Percentiles rank a stretch among this genome's conserved stretches.
Evolutionary conservation across 164 flowering plant species (phyloP).

Genomic region (Macadamia tetraphylla): DNA sequence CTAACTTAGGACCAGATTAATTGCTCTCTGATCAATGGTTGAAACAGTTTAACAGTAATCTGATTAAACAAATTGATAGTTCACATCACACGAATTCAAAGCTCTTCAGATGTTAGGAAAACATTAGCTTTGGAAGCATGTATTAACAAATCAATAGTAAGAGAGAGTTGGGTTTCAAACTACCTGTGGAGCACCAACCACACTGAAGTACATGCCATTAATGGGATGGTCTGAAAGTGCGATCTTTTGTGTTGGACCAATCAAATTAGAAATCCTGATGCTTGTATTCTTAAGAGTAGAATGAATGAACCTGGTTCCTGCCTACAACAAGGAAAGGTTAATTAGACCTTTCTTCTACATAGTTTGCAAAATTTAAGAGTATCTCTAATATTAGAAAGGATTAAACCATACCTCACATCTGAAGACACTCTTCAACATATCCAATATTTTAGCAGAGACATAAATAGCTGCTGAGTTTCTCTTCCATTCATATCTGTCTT

Average conservation of each 20-base stretch:
- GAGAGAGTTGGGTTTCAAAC: no score
- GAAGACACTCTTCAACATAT: not conserved
- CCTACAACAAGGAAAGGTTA: not conserved
- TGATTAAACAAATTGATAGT: no score
- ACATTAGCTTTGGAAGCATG: no score
- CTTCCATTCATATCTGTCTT: not conserved
- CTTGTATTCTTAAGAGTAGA: slow-evolving; percentile 2
- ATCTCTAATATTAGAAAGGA: no score
- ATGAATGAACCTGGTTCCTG: not conserved
- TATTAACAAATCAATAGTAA: no score
- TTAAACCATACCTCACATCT: not conserved
- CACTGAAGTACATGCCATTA: slow-evolving; percentile 2
- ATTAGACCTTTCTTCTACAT: not conserved
- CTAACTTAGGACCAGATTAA: no score
- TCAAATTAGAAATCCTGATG: slow-evolving; percentile 4
- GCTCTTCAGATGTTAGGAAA: no score
- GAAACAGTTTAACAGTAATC: no score
- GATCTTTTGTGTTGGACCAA: slow-evolving; percentile 10
- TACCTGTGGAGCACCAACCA: slow-evolving; percentile 13
- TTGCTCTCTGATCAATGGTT: no score
- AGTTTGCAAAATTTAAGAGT: not conserved
- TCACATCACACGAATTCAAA: no score
- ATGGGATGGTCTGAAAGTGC: slow-evolving; percentile 10
- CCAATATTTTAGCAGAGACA: not conserved
- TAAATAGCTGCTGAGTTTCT: not conserved